phyloP scores from a whole-genome alignment of 116 monocot species.

The Papilionanthe hybrid region DNA sequence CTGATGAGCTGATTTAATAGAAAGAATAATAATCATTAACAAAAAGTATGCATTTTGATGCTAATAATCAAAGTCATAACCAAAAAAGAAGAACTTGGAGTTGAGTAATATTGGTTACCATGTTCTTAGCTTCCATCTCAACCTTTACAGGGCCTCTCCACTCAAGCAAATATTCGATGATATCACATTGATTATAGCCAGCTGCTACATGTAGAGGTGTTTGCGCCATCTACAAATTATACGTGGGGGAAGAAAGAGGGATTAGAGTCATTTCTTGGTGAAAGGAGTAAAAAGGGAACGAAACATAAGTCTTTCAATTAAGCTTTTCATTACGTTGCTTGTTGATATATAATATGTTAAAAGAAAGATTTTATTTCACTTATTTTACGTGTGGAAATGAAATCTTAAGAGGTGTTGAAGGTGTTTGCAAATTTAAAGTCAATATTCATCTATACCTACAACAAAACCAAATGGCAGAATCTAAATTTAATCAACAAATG shows the following conservation, averaged over 20 bases:
- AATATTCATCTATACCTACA: background rate
- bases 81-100: background rate
- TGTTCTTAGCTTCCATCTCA: constrained; percentile 81
- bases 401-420: background rate
- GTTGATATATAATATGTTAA: background rate
- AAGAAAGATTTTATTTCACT: background rate
- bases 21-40: background rate
- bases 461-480: background rate
- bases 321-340: background rate
- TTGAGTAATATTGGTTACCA: constrained; percentile 39
- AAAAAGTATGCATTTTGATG: background rate
- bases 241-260: background rate
- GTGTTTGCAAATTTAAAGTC: background rate
- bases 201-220: constrained; percentile 92
- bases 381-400: background rate
- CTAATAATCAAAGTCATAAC: background rate
- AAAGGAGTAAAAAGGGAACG: background rate
- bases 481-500: background rate
- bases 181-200: constrained; percentile 44
- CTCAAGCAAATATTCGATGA: constrained; percentile 67
- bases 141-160: constrained; percentile 54
- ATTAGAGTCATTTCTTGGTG: background rate
- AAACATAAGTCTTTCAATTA: background rate
- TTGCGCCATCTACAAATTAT: constrained; percentile 60
- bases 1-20: background rate